Evolutionary conservation across 306 rosid species (phyloP), one percentile per base, ranked within the genome.

Genomic region (Malus orientalis): DNA sequence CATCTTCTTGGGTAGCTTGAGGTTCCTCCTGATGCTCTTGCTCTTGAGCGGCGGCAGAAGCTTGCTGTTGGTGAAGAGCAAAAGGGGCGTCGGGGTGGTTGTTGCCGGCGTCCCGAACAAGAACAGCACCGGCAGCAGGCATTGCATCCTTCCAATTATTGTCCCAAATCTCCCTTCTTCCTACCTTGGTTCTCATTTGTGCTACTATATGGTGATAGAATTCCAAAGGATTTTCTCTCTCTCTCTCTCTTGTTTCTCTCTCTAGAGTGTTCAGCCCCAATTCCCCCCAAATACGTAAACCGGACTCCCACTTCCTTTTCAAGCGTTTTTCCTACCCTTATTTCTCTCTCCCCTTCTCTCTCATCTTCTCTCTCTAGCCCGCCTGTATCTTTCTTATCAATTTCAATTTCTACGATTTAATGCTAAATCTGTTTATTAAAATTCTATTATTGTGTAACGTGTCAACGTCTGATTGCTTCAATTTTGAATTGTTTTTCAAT

Each of bases 141-240:
- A 79, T 20, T 27, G 79, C 81, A 11, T 63, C 84, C 40, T 30
- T 19, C 68, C 62, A 58, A 58, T 11, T 58, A 14, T 51, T 51
- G 29, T 89, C 97, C 51, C 85, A 80, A 73, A 80, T 69, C 82
- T 66, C 89, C 85, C 74, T 82, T 51, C 81, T 88, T 69, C 85
- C 87, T 18, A 67, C 74, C 79, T 89, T 86, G 85, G 85, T 86
- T 72, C 78, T 83, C 84, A 79, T 79, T 33, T 25, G 60, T 32
- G 55, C 55, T 16, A 51, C 55, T 2, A 51, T 49, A 49, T 11
- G 14, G 47, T 66, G 47, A 65, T 4, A 20, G 70, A 11, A 27
- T 36, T 33, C 4, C 30, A 12, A 16, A 54, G 23, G 59, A 61
- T 29, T 61, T 0, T 25, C 66, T 27, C 3, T 27, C 29, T 27